A percentile compares a stretch with the other conserved stretches of the same genome.
Conservation (phyloP, 2,329 filamentous ascomycete genomes). For the Periconia digitata region DNA sequence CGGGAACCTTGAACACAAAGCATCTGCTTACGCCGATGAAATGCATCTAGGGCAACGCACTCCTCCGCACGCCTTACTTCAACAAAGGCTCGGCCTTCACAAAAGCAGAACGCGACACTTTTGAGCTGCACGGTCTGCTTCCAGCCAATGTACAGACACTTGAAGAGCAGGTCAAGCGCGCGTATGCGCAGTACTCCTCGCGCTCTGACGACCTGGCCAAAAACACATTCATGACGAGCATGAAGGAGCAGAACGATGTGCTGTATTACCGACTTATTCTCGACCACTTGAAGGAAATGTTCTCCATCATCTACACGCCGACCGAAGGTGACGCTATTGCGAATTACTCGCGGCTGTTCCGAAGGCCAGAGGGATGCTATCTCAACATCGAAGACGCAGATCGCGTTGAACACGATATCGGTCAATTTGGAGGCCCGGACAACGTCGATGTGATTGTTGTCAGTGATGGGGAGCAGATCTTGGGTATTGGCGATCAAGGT, state of each 20-base stretch:
- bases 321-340: slow-evolving; percentile 88
- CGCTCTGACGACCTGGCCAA: slow-evolving; percentile 69
- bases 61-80: slow-evolving; percentile 68
- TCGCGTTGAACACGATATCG: slow-evolving; percentile 65
- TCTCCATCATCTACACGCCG: slow-evolving; percentile 86
- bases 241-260: slow-evolving; percentile 85
- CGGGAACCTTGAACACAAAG: no score
- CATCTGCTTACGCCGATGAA: neutral
- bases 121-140: slow-evolving; percentile 72
- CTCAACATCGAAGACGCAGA: slow-evolving; percentile 71
- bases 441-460: slow-evolving; percentile 90
- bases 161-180: slow-evolving; percentile 73
- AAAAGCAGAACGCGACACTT: slow-evolving; percentile 65
- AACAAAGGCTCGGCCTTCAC: slow-evolving; percentile 86
- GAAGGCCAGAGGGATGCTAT: slow-evolving; percentile 79
- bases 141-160: slow-evolving; percentile 73
- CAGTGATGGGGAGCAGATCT: slow-evolving; percentile 72
- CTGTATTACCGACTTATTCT: slow-evolving; percentile 78
- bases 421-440: slow-evolving; percentile 68
- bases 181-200: slow-evolving; percentile 76
- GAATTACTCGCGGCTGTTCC: slow-evolving; percentile 77
- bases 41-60: slow-evolving; percentile 41
- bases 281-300: slow-evolving; percentile 83
- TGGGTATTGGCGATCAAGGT: slow-evolving; percentile 88
- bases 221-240: slow-evolving; percentile 83